Percentiles rank a stretch among this genome's conserved stretches.
phyloP scores from a whole-genome alignment of 352 stramenopile species.

The Peronospora destructor region DNA sequence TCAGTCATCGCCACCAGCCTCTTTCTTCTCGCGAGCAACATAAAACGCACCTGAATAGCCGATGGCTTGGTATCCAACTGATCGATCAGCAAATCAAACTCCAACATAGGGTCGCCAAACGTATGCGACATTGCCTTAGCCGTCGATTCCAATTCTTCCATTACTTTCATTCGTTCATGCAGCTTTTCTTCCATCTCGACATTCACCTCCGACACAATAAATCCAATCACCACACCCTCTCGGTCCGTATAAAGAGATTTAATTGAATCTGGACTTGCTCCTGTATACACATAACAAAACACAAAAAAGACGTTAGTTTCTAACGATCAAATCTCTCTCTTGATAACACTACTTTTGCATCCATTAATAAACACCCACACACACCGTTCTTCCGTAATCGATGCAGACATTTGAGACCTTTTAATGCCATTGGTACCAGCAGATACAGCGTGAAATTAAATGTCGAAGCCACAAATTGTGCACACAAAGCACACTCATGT shows the following conservation, averaged over 20 bases:
- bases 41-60: slow-evolving; percentile 62
- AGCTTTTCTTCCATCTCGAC: slow-evolving; percentile 77
- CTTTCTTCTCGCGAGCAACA: slow-evolving; percentile 1
- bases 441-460: slow-evolving; percentile 86
- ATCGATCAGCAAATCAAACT: slow-evolving; percentile 81
- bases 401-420: slow-evolving; percentile 71
- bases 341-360: not conserved
- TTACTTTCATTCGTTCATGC: slow-evolving; percentile 64
- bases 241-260: slow-evolving; percentile 81
- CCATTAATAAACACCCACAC: slow-evolving; percentile 14
- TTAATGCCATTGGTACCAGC: slow-evolving; percentile 55
- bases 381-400: slow-evolving; percentile 71
- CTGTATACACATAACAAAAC: slow-evolving; percentile 22
- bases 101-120: slow-evolving; percentile 78
- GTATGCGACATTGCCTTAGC: slow-evolving; percentile 72
- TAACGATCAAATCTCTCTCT: too few species aligned
- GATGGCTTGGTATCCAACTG: slow-evolving; percentile 81
- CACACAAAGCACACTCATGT: slow-evolving; percentile 76
- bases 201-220: slow-evolving; percentile 85
- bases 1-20: not conserved
- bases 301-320: not conserved
- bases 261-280: slow-evolving; percentile 69
- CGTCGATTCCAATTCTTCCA: slow-evolving; percentile 68
- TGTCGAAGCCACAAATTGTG: slow-evolving; percentile 71
- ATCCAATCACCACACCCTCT: slow-evolving; percentile 79